phyloP scores from a whole-genome alignment of 768 basidiomycete species.

The Russula sp. region DNA sequence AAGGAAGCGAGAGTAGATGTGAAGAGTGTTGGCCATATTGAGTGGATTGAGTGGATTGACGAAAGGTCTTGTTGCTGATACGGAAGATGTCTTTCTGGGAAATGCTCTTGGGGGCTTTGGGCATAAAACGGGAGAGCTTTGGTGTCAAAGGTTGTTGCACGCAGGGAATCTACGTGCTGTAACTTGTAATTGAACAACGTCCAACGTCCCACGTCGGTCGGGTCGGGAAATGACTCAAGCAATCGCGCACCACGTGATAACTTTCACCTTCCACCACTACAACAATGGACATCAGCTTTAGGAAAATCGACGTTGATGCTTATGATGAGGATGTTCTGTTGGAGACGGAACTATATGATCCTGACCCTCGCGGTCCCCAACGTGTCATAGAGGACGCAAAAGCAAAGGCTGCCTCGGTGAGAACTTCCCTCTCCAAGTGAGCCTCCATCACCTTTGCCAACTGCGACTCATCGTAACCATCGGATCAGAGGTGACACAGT shows the following conservation, averaged over 20 bases:
- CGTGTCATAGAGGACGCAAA: slow-evolving; percentile 74
- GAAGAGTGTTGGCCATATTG: slow-evolving; percentile 25
- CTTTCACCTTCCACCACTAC: not conserved
- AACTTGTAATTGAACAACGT: no score
- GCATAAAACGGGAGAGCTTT: slow-evolving; percentile 53
- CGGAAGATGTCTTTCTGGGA: slow-evolving; percentile 35
- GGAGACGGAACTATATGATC: slow-evolving; percentile 80
- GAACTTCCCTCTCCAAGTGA: slow-evolving; percentile 69
- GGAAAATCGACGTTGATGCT: slow-evolving; percentile 91
- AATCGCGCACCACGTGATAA: not conserved
- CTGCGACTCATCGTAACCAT: not conserved
- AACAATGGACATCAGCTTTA: slow-evolving; percentile 53
- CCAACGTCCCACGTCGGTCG: no score
- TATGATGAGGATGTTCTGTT: slow-evolving; percentile 89
- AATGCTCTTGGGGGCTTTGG: slow-evolving; percentile 44
- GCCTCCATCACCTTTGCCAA: slow-evolving; percentile 27
- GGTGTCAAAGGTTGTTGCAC: not conserved
- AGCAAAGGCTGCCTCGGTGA: slow-evolving; percentile 63
- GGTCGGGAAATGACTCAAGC: no score
- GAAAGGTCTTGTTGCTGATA: slow-evolving; percentile 30
- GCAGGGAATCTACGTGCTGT: slow-evolving; percentile 15
- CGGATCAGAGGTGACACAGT: slow-evolving; percentile 62
- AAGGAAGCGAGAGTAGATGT: slow-evolving; percentile 41
- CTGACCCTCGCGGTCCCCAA: slow-evolving; percentile 73
- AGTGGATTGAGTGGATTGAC: slow-evolving; percentile 33